Evolutionary conservation across 2,329 filamentous ascomycete species (phyloP), one percentile per base, ranked within the genome.

Genomic region (Diaporthe vaccinii): DNA sequence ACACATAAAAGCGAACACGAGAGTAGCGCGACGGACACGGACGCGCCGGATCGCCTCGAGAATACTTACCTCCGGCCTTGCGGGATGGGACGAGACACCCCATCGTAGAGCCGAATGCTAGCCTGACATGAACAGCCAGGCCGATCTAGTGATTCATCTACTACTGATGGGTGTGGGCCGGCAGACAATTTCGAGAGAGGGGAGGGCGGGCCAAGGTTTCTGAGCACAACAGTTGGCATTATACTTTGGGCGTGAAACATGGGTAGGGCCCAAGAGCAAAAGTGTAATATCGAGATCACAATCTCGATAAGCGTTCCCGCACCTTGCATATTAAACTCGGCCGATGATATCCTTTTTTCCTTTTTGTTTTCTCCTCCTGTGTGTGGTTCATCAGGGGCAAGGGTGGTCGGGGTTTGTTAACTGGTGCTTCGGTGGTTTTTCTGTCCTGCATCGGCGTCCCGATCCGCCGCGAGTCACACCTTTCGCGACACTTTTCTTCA

Each of bases 251-350:
- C 31, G 62, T 68, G 62, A 68, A 68, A 68, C 46, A 68, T 68
- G 44, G 31, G 41, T 49, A 53, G 20, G 62, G 62, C 62, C 62
- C 62, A 68, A 68, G 62, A 53, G 62, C 62, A 20, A 53, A 51
- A 51, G 62, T 51, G 62, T 68, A 53, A 68, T 68, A 68, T 68
- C 62, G 44, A 68, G 62, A 68, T 68, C 46, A 51, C 46, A 36
- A 68, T 68, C 62, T 68, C 62, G 62, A 68, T 68, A 68, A 51
- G 44, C 62, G 46, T n/a, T 51, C 62, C 62, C 62, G 62, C 62
- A n/a, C 62, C 22, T 34, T 31, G 22, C 28, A 34, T 22, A 28
- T 51, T 53, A 51, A 51, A 34, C 62, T 51, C 46, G 62, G 44
- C 44, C 62, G 62, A 68, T 53, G 20, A 36, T 51, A 25, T 51